Percentiles rank a stretch among this genome's conserved stretches.
These are phyloP conservation scores for Lecanicillium sp. DNA, from an alignment of 2,329 filamentous ascomycete genomes.

Conservation along the genomic window DNA sequence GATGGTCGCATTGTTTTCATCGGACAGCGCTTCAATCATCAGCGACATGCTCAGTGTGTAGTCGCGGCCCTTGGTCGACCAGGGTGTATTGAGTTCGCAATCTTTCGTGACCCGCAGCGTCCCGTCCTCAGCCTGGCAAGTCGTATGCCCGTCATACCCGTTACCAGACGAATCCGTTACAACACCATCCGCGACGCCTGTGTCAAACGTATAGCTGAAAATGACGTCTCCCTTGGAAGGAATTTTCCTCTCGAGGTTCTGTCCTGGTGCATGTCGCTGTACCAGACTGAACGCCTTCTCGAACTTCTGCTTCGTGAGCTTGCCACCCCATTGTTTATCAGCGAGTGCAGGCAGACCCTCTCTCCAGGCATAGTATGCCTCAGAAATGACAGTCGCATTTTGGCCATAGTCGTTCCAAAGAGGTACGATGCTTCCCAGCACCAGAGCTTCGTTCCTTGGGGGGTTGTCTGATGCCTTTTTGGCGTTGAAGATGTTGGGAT, in stretches of 20 bases:
- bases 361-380: slow-evolving; percentile 17
- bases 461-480: slow-evolving; percentile 12
- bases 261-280: slow-evolving; percentile 11
- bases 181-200: neutral
- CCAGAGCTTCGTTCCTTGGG: slow-evolving; percentile 7
- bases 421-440: slow-evolving; percentile 14
- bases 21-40: slow-evolving; percentile 20
- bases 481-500: slow-evolving; percentile 15
- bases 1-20: slow-evolving; percentile 27
- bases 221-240: slow-evolving; percentile 10
- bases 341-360: slow-evolving; percentile 15
- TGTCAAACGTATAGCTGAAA: slow-evolving; percentile 7
- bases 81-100: slow-evolving; percentile 37
- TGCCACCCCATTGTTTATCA: slow-evolving; percentile 18
- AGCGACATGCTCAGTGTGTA: slow-evolving; percentile 44
- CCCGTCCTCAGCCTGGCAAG: slow-evolving; percentile 22
- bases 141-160: slow-evolving; percentile 20
- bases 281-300: slow-evolving; percentile 10
- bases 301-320: slow-evolving; percentile 6
- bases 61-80: slow-evolving; percentile 45
- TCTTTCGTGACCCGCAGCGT: slow-evolving; percentile 22
- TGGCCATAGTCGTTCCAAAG: slow-evolving; percentile 18
- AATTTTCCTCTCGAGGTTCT: slow-evolving; percentile 14
- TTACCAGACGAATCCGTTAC: slow-evolving; percentile 9
- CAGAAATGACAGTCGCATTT: slow-evolving; percentile 14